Conservation (phyloP, 768 basidiomycete genomes). For the Daedaleopsis nitida region DNA sequence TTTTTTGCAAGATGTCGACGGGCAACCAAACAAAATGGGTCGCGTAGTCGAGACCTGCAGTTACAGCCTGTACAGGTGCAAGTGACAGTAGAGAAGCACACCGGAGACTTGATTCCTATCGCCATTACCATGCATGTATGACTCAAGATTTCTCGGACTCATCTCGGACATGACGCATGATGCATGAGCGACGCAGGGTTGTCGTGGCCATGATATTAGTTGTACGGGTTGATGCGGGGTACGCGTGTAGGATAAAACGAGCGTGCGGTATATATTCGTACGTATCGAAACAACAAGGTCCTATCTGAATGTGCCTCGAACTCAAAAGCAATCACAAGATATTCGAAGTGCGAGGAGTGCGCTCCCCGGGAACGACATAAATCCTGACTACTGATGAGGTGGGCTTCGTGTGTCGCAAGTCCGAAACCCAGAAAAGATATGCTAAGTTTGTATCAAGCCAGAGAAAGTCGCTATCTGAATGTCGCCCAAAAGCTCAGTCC, state of each 20-base stretch:
- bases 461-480: background rate
- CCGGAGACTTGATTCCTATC: background rate
- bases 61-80: background rate
- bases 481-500: too few relatives aligned
- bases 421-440: conserved; percentile 1
- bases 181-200: background rate
- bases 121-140: background rate
- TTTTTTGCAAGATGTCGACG: background rate
- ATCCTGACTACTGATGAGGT: conserved; percentile 7
- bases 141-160: background rate
- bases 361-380: background rate
- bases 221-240: background rate
- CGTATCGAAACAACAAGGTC: conserved; percentile 11
- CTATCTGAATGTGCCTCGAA: background rate
- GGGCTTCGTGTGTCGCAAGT: conserved; percentile 10
- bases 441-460: background rate
- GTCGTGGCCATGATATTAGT: background rate
- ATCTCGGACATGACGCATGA: background rate
- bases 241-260: background rate
- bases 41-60: background rate
- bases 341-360: conserved; percentile 3
- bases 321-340: conserved; percentile 12
- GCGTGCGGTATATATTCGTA: conserved; percentile 4
- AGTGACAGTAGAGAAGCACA: background rate
- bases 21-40: background rate